A percentile compares a stretch with the other conserved stretches of the same genome.
Evolutionary conservation across 148 eudicot species (phyloP).

Genomic region (Fagopyrum tataricum): DNA sequence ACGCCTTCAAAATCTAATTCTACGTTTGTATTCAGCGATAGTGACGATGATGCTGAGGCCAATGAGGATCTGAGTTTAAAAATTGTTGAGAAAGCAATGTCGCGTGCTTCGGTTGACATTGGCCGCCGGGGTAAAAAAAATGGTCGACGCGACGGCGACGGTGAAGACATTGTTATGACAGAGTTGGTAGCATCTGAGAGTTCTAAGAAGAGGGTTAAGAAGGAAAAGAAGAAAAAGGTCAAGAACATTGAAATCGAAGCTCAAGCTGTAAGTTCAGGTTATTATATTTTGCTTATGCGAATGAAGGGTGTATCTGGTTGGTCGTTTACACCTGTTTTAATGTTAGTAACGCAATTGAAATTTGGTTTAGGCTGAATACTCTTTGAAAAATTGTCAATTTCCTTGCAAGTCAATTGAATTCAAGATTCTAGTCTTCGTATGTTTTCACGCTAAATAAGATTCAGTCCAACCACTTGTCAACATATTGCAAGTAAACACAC

Average conservation of each 20-base stretch:
- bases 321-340: background rate
- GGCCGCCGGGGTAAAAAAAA: conserved; percentile 5
- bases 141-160: conserved; percentile 5
- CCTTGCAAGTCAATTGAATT: background rate
- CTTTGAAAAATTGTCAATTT: background rate
- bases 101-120: conserved; percentile 29
- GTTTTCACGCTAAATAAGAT: too few species aligned
- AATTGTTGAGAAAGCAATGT: conserved; percentile 62
- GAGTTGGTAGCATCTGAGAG: conserved; percentile 19
- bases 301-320: background rate
- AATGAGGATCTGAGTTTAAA: conserved; percentile 85
- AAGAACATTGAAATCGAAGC: conserved; percentile 20
- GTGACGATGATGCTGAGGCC: conserved; percentile 69
- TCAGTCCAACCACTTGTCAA: background rate
- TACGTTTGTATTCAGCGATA: conserved; percentile 14
- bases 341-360: background rate
- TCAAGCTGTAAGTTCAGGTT: conserved; percentile 25
- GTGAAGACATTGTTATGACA: conserved; percentile 18
- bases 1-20: background rate
- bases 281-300: background rate
- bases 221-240: conserved; percentile 21
- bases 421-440: too few species aligned
- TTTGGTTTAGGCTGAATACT: background rate
- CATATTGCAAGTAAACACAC: background rate
- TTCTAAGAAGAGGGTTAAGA: conserved; percentile 22